A percentile compares a stretch with the other conserved stretches of the same genome.
These are phyloP conservation scores for Theobroma cacao DNA, from an alignment of 345 rosid species.

Conservation along the genomic window DNA sequence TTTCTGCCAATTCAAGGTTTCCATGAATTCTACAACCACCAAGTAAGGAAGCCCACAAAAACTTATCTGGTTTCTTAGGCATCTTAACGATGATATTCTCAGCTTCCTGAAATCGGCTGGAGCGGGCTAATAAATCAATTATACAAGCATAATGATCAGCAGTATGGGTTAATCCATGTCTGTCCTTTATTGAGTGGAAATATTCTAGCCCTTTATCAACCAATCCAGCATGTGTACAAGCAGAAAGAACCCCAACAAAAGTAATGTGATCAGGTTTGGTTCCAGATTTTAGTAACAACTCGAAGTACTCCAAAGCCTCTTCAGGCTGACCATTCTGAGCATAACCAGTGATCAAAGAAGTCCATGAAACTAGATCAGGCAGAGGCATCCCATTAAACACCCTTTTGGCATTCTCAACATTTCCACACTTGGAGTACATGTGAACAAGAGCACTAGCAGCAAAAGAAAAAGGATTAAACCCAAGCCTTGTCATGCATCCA, in stretches of 20 bases:
- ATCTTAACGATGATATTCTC: slow-evolving; percentile 53
- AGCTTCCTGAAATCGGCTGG: slow-evolving; percentile 61
- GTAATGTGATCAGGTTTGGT: slow-evolving; percentile 68
- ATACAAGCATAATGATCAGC: slow-evolving; percentile 85
- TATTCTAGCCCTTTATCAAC: slow-evolving; percentile 70
- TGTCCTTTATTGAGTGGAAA: slow-evolving; percentile 61
- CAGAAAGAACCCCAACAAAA: slow-evolving; percentile 82
- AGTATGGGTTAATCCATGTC: slow-evolving; percentile 57
- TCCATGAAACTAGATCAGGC: slow-evolving; percentile 79
- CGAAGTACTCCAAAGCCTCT: slow-evolving; percentile 60
- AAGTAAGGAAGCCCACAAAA: slow-evolving; percentile 85
- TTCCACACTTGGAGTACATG: slow-evolving; percentile 87
- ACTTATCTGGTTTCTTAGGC: slow-evolving; percentile 79
- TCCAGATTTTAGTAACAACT: slow-evolving; percentile 63
- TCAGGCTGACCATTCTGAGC: slow-evolving; percentile 78
- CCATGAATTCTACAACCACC: slow-evolving; percentile 87
- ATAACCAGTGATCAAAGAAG: slow-evolving; percentile 72
- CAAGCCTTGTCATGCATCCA: slow-evolving; percentile 66
- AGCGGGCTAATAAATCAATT: slow-evolving; percentile 71
- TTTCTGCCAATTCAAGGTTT: slow-evolving; percentile 64
- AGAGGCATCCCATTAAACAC: slow-evolving; percentile 48
- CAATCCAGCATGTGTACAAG: slow-evolving; percentile 84
- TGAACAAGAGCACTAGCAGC: slow-evolving; percentile 80
- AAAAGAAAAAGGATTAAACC: slow-evolving; percentile 61
- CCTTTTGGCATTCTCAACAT: slow-evolving; percentile 56